Base-by-base conservation (phyloP, 2,329 filamentous ascomycete species). In the Aspergillus glaucus region DNA sequence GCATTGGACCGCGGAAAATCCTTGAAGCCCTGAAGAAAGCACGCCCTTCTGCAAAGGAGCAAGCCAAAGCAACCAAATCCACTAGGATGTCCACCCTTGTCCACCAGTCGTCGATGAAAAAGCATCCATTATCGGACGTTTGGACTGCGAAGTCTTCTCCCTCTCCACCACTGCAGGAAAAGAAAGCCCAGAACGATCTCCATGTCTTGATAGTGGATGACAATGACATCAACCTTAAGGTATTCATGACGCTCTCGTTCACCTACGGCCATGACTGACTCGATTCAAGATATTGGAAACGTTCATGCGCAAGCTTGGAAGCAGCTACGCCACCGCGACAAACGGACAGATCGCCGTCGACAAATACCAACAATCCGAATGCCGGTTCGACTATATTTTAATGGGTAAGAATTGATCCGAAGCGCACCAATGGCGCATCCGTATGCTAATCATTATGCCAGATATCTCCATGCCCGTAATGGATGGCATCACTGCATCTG, bases 391-490 rank as follows among this genome's bases (percentile, higher is more conserved):
- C 44, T 67, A 69, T 34, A 55, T 67, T 19, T 42, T 67, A 2
- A 67, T 67, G 64, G 64, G 64, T 65, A 39, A 21, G 60, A 53
- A 39, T 2, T 12, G 12, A 6, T 28, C 2, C 34, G 17, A 30
- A 22, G 8, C 19, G 40, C 39, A n/a, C 14, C 6, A 12, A 1
- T 6, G 0, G 2, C 6, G 15, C 10, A 15, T 50, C 36, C 39
- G 10, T 12, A 30, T 30, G 26, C 26, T 30, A 10, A 26, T 17
- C 4, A 50, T 60, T 44, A 54, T 56, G 62, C 52, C 60, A 72
- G 71, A 74, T 48, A 65, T 74, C 17, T 68, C 64, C 14, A 74
- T 74, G 70, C 71, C 71, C 1, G 55, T 72, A 6, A 67, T 74
- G 66, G 65, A 74, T 47, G 72, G 72, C 1, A 67, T 75, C 22